Conservation (phyloP, 1,284 basidiomycete genomes). For the Termitomyces sp. region DNA sequence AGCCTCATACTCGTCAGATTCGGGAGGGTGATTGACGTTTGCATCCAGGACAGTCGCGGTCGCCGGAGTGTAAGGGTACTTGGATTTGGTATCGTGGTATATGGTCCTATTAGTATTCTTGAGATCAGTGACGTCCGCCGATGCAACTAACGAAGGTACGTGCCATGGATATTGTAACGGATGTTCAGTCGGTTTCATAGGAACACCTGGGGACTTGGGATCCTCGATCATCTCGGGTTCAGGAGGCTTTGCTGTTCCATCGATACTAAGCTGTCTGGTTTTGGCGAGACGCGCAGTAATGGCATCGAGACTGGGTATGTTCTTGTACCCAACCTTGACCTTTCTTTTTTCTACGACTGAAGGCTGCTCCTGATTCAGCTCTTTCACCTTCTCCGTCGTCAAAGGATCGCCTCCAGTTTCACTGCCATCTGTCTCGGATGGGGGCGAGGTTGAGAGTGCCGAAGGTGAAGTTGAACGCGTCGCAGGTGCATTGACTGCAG, state of each 20-base stretch:
- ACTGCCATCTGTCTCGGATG: slow-evolving; percentile 38
- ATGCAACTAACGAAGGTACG: slow-evolving; percentile 20
- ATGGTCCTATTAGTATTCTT: slow-evolving; percentile 57
- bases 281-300: slow-evolving; percentile 73
- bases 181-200: slow-evolving; percentile 72
- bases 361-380: slow-evolving; percentile 53
- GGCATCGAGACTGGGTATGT: slow-evolving; percentile 76
- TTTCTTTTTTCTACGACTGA: slow-evolving; percentile 37
- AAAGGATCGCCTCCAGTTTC: slow-evolving; percentile 42
- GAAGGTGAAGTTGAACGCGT: slow-evolving; percentile 58
- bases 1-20: slow-evolving; percentile 71
- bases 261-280: slow-evolving; percentile 62
- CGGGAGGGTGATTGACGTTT: slow-evolving; percentile 38
- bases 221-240: slow-evolving; percentile 72
- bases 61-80: slow-evolving; percentile 50
- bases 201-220: slow-evolving; percentile 71
- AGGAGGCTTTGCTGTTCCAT: slow-evolving; percentile 67
- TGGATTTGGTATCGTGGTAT: slow-evolving; percentile 82
- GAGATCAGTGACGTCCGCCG: not conserved
- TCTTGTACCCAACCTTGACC: slow-evolving; percentile 73
- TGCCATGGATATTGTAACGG: slow-evolving; percentile 82
- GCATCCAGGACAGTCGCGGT: slow-evolving; percentile 27
- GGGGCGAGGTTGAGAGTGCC: slow-evolving; percentile 40
- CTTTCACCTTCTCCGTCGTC: slow-evolving; percentile 56
- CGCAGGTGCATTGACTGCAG: slow-evolving; percentile 54